Percentiles rank a stretch among this genome's conserved stretches.
Conservation (phyloP, 371 early-diverging fungal species). For the Mucor irregularis region DNA sequence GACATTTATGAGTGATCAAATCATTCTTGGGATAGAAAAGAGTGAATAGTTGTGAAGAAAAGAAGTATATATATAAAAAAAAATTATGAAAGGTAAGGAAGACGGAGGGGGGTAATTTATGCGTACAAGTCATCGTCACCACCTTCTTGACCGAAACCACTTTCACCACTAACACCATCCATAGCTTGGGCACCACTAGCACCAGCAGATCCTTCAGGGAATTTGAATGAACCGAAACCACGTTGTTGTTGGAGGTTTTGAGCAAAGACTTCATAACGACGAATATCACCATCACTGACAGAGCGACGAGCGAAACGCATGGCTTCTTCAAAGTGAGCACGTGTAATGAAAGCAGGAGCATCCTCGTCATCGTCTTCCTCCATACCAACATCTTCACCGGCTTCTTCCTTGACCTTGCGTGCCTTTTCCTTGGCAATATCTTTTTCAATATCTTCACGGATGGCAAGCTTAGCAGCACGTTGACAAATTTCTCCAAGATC, state of each 20-base stretch:
- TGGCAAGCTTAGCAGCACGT: conserved; percentile 98
- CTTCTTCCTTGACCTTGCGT: conserved; percentile 67
- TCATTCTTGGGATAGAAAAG: no score
- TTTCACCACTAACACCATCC: conserved; percentile 37
- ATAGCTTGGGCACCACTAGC: conserved; percentile 43
- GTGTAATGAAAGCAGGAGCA: conserved; percentile 87
- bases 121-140: conserved; percentile 61
- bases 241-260: conserved; percentile 94
- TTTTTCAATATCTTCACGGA: conserved; percentile 97
- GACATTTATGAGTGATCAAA: no score
- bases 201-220: conserved; percentile 67
- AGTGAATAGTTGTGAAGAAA: no score
- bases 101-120: conserved; percentile 24
- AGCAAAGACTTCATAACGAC: conserved; percentile 99
- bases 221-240: conserved; percentile 91
- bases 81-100: neutral
- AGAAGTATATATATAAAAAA: no score
- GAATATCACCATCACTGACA: conserved; percentile 96
- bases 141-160: conserved; percentile 51
- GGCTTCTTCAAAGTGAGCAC: conserved; percentile 98
- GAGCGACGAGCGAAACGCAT: conserved; percentile 97
- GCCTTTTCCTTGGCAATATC: conserved; percentile 81
- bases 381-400: conserved; percentile 73
- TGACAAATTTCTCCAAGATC: conserved; percentile 99
- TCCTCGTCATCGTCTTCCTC: conserved; percentile 83